Evolutionary conservation across 2,329 filamentous ascomycete species (phyloP).

Genomic region (Talaromyces sp.): DNA sequence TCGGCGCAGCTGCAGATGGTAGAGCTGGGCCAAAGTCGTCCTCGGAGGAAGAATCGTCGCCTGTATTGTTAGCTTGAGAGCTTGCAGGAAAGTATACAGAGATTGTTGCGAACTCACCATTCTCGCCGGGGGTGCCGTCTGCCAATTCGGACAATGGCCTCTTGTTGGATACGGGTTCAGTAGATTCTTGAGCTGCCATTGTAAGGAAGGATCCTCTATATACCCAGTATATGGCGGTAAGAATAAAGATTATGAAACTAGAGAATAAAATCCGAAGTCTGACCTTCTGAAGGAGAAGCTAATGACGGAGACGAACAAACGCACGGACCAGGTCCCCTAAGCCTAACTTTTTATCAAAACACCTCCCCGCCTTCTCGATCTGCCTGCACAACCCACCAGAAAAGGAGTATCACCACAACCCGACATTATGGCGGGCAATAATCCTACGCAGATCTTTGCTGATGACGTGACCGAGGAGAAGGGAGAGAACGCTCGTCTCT

Average conservation of each 20-base stretch:
- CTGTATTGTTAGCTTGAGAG: slow-evolving; percentile 17
- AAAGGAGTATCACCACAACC: slow-evolving; percentile 5
- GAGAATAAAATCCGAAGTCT: background rate
- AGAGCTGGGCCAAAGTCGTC: slow-evolving; percentile 93
- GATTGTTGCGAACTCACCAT: slow-evolving; percentile 25
- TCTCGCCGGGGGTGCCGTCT: slow-evolving; percentile 41
- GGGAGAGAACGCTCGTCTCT: slow-evolving; percentile 96
- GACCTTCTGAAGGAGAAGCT: background rate
- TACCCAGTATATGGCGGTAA: background rate
- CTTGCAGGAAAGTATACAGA: background rate
- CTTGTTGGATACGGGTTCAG: slow-evolving; percentile 43
- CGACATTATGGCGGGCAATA: slow-evolving; percentile 43
- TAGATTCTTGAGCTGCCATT: slow-evolving; percentile 31
- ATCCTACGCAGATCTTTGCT: slow-evolving; percentile 96
- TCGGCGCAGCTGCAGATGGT: slow-evolving; percentile 71
- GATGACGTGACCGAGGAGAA: slow-evolving; percentile 97
- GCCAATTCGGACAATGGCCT: slow-evolving; percentile 57
- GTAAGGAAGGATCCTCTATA: background rate
- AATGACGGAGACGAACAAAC: slow-evolving; percentile 13
- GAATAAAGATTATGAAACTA: background rate
- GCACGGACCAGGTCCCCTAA: slow-evolving; percentile 15
- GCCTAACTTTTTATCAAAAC: slow-evolving; percentile 18
- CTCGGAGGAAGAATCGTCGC: slow-evolving; percentile 60
- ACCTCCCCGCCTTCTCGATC: slow-evolving; percentile 14
- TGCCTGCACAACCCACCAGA: background rate